Evolutionary conservation across 345 rosid species (phyloP), one percentile per base, ranked within the genome.

Genomic region (Diplotaxis tenuifolia): DNA sequence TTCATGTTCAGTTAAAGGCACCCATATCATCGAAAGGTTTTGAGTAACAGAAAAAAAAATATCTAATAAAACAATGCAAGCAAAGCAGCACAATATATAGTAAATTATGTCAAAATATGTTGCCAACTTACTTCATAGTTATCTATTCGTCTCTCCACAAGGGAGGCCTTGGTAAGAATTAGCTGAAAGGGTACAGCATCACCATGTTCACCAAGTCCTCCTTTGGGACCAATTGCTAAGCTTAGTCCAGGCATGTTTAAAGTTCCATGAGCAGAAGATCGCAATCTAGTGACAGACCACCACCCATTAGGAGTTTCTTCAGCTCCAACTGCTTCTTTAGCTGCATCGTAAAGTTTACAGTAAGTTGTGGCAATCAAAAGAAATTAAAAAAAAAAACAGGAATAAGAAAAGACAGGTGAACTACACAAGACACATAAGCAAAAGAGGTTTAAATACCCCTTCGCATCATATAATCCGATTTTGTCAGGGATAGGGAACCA

Each of bases 121-220:
- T 75, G 76, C 75, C 82, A 80, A 81, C 99, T 90, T 92, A 95
- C 99, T 90, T 95, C 99, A 85, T 92, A 95, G 91, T 95, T 95
- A 84, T 88, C 94, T 9, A 88, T 93, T 7, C 98, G 93, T 73
- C 99, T 92, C 85, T 95, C 98, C 62, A 92, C 88, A 70, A 95
- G 88, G n/a, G 99, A 95, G 75, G 72, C 86, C 85, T 85, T 88
- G 20, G 99, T 88, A 75, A 95, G 88, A 76, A 90, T 87, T 63
- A 95, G 90, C 75, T 92, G 98, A 55, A 89, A 92, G 72, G 91
- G 82, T 21, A 92, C 86, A 65, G 96, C 84, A 90, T 90, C 99
- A 70, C 99, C 99, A 81, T 86, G 92, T 70, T 92, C 98, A 73
- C 99, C 99, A 76, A 92, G 90, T 59, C 98, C 98, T 68, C 98